A percentile compares a stretch with the other conserved stretches of the same genome.
Conservation (phyloP, 306 rosid genomes). For the Carpinus fangiana region DNA sequence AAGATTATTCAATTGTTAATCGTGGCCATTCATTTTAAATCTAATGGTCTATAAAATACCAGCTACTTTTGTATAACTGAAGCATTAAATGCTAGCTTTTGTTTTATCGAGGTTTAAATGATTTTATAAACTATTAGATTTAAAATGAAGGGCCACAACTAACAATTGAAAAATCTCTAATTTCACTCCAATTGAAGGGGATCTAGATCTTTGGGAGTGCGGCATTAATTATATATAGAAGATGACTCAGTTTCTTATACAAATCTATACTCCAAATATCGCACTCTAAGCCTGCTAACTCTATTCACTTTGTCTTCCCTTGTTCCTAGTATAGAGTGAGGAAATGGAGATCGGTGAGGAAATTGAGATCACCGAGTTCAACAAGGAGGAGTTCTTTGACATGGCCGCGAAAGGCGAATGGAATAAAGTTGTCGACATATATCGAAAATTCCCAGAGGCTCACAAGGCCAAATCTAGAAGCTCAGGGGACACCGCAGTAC, state of each 20-base stretch:
- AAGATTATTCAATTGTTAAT: no score
- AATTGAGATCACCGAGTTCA: not conserved
- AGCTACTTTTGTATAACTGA: no score
- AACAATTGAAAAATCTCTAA: no score
- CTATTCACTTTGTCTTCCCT: no score
- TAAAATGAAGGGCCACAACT: no score
- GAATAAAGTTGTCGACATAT: constrained; percentile 23
- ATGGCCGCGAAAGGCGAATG: constrained; percentile 35
- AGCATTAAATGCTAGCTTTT: no score
- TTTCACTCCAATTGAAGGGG: no score
- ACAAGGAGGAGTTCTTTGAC: constrained; percentile 4
- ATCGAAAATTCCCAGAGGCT: not conserved
- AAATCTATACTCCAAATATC: not conserved
- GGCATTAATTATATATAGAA: not conserved
- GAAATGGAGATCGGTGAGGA: no score
- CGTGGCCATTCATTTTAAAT: no score
- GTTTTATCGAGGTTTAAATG: no score
- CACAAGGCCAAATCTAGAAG: constrained; percentile 31
- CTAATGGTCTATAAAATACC: no score
- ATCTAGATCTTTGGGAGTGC: not conserved
- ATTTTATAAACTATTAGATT: no score
- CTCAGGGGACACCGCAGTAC: constrained; percentile 52
- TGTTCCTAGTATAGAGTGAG: not conserved
- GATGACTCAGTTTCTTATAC: not conserved
- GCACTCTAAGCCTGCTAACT: not conserved